Evolutionary conservation across 768 basidiomycete genomes (phyloP).

Genomic region (Tricholoma sp.): DNA sequence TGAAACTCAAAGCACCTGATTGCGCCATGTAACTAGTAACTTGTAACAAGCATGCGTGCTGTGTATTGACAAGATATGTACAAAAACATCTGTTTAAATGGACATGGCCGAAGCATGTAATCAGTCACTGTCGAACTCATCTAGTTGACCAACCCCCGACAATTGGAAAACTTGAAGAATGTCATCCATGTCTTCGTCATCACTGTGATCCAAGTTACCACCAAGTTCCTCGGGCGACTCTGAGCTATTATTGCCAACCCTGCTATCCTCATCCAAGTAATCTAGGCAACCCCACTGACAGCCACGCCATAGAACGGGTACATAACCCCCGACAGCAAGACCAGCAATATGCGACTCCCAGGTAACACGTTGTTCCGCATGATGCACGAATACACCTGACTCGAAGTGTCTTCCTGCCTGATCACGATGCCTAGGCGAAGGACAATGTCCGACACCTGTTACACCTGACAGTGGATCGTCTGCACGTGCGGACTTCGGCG

Average conservation of each 20-base stretch:
- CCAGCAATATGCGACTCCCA: constrained; percentile 59
- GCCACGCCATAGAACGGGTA: constrained; percentile 66
- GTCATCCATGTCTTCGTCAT: neutral
- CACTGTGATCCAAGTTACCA: neutral
- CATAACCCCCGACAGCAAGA: constrained; percentile 43
- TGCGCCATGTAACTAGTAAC: too few species aligned
- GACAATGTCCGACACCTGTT: constrained; percentile 40
- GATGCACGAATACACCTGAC: constrained; percentile 43
- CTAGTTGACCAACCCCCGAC: neutral
- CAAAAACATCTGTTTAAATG: neutral
- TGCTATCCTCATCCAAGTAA: constrained; percentile 38
- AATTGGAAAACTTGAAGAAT: constrained; percentile 6
- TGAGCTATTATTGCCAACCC: constrained; percentile 11
- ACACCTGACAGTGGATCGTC: constrained; percentile 9
- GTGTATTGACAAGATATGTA: too few species aligned
- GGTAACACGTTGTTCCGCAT: constrained; percentile 57
- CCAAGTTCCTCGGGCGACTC: neutral
- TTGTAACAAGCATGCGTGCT: too few species aligned
- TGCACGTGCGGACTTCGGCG: constrained; percentile 12
- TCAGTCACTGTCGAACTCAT: constrained; percentile 9
- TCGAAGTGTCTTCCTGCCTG: constrained; percentile 9
- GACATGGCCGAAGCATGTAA: neutral
- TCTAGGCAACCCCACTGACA: constrained; percentile 60
- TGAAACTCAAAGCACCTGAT: too few species aligned
- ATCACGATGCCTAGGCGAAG: constrained; percentile 38